Evolutionary conservation across 2,329 filamentous ascomycete species (phyloP), one percentile per base, ranked within the genome.

Genomic region (Bipolaris gigantea): DNA sequence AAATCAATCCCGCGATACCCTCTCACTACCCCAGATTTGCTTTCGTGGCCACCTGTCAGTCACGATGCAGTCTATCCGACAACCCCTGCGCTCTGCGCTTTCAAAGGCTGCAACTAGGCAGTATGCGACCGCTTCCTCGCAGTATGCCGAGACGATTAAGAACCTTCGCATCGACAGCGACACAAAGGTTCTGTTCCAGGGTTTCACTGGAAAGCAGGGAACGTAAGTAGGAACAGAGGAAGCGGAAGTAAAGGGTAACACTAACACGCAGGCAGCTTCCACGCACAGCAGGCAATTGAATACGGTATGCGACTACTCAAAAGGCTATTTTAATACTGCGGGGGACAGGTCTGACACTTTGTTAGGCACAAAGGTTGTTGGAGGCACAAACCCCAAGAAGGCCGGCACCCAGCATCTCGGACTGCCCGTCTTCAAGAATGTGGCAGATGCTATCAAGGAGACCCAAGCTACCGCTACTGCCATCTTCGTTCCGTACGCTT

Each of bases 371-470:
- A 93, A 96, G 76, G 91, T 99, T 65, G 92, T 99, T 65, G 94
- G 94, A 77, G 94, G 94, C 75, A 97, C 93, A 73, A 97, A 97
- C 83, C 94, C 94, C 75, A 97, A 96, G 85, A 99, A 99, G 83
- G 94, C 94, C 64, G 94, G 94, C 73, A 80, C 85, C 71, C 88
- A 86, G 75, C 94, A 99, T 79, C 86, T 99, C 60, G 91, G 87
- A 75, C 89, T 89, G 67, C 94, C 94, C 56, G 94, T 99, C 72
- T 99, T 97, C 79, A 89, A 86, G 71, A 93, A 85, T 69, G 94
- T 99, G 66, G 79, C 80, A 67, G 92, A 99, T 50, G 94, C 90
- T 61, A 86, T 96, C 63, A 94, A 92, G 83, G 81, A 92, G 79
- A 95, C 91, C 47, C 90, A 91, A 73, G 93, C 94, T 62, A 92